Base-by-base conservation (phyloP, 2,329 filamentous ascomycete species). In the Eutypella sp. region DNA sequence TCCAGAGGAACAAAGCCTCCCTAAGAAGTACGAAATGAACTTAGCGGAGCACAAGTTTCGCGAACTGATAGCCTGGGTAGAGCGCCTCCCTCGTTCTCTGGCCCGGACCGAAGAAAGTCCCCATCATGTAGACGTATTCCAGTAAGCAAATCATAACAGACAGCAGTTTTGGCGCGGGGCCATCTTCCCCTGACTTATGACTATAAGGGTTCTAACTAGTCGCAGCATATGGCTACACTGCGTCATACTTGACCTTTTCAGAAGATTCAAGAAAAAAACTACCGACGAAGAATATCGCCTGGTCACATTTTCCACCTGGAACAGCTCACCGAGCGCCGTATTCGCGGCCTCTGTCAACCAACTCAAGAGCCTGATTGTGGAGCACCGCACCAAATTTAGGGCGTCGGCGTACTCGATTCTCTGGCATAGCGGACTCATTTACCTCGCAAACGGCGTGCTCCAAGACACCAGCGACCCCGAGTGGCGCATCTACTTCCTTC, bases 221-320 rank as follows among this genome's bases (percentile, higher is more conserved):
- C 2, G n/a, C 33, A 71, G 68, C 42, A 63, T 70, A n/a, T 70
- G 66, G 67, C 52, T 69, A 5, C 67, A 71, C 33, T 58, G 60
- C 8, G 62, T 59, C 10, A 56, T 71, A 15, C 60, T 71, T 4
- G 61, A 66, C 19, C 60, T 71, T 8, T 63, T 68, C 44, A 51
- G 59, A 24, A 65, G 62, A 1, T 64, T 64, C 33, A 41, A 58
- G 2, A 40, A 41, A 4, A 41, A 44, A 1, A 10, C 38, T 0
- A 20, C 43, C 1, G 42, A 34, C 3, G 27, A 52, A 23, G 49
- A 41, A 7, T 34, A 40, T 4, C 45, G 49, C 7, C 37, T 64
- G 13, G 52, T 36, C 41, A 68, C 67, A 1, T 69, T 70, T 44
- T 49, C 61, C 1, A 57, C 57, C 3, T 41, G 18, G 0, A 47